Evolutionary conservation across 495 filamentous ascomycete genomes (phyloP).

Genomic region (Penicillium robsamsonii): DNA sequence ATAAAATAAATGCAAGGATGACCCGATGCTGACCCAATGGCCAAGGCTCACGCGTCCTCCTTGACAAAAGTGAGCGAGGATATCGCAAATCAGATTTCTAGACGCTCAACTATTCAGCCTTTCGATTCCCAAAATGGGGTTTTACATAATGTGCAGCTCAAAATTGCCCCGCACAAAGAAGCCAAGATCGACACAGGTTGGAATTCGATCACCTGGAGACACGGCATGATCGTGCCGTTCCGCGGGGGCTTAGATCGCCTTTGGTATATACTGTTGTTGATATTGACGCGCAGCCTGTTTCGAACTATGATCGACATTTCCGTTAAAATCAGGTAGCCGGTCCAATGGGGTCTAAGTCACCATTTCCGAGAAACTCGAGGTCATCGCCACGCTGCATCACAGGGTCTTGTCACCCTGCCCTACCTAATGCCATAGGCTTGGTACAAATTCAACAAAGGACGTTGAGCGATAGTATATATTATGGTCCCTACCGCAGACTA

Average conservation of each 20-base stretch:
- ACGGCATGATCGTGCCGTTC: constrained; percentile 24
- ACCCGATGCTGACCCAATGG: background rate
- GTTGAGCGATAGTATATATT: constrained; percentile 6
- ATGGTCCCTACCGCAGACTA: constrained; percentile 8
- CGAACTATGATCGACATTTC: constrained; percentile 20
- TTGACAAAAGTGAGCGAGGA: background rate
- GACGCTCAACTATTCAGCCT: background rate
- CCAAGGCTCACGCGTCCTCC: background rate
- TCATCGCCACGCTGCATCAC: constrained; percentile 25
- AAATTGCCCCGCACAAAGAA: constrained; percentile 11
- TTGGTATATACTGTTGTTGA: background rate
- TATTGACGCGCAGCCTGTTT: constrained; percentile 9
- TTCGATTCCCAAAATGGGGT: background rate
- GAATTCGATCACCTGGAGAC: constrained; percentile 22
- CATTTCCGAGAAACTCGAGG: constrained; percentile 1
- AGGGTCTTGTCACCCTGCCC: constrained; percentile 27
- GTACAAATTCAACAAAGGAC: background rate
- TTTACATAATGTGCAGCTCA: background rate
- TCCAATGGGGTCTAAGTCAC: constrained; percentile 12
- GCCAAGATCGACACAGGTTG: constrained; percentile 13
- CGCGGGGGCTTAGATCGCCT: constrained; percentile 2
- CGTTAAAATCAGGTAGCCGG: background rate
- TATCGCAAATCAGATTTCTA: background rate
- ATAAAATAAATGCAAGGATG: background rate
- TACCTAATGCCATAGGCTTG: constrained; percentile 1